Evolutionary conservation across 176 grass and related monocot genomes (phyloP).

Genomic region (Rhynchospora tenuis): DNA sequence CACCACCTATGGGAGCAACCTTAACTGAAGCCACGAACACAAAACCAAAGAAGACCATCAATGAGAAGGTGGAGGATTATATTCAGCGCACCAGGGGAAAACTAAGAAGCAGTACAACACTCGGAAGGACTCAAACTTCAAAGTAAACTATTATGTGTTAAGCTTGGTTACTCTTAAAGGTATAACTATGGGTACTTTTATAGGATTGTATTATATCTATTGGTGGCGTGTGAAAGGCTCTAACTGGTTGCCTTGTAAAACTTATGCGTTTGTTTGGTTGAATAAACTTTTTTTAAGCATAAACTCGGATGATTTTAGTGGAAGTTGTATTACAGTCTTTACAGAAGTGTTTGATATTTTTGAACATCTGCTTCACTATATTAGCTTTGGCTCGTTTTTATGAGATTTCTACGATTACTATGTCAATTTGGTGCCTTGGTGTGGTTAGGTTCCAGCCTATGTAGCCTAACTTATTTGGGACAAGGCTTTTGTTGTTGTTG

Average conservation of each 20-base stretch:
- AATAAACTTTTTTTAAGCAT: background rate
- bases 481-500: too few relatives aligned
- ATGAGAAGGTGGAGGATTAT: slow-evolving; percentile 31
- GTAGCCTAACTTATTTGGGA: too few relatives aligned
- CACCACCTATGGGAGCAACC: background rate
- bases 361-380: background rate
- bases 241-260: background rate
- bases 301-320: background rate
- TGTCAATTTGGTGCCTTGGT: background rate
- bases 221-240: background rate
- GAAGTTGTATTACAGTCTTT: background rate
- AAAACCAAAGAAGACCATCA: slow-evolving; percentile 20
- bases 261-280: background rate
- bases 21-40: background rate
- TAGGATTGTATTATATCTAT: background rate
- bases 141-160: slow-evolving; percentile 12
- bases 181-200: background rate
- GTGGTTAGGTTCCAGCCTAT: too few relatives aligned
- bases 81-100: slow-evolving; percentile 18
- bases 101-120: slow-evolving; percentile 14
- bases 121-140: slow-evolving; percentile 16
- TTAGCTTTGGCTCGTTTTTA: background rate
- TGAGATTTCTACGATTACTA: background rate
- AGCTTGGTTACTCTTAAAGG: background rate
- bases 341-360: background rate